A percentile compares a stretch with the other conserved stretches of the same genome.
phyloP scores from a whole-genome alignment of 2,329 filamentous ascomycete genomes.

The Ophiostoma quercus region DNA sequence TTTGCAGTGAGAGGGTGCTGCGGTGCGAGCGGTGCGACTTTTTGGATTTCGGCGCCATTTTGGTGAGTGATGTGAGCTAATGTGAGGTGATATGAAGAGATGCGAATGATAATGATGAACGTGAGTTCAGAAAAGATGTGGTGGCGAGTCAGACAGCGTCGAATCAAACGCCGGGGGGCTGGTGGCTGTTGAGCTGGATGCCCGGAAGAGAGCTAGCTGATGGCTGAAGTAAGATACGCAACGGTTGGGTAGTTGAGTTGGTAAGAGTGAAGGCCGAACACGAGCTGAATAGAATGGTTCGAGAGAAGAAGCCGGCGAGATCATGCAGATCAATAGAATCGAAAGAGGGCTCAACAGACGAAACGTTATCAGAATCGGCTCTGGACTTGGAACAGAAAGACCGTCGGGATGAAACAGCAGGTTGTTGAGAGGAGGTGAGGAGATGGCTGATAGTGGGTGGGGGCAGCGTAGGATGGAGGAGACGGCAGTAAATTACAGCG shows the following conservation, averaged over 20 bases:
- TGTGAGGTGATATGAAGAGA: not conserved
- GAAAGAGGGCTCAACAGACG: not conserved
- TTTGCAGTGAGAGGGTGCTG: constrained; percentile 62
- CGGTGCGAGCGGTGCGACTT: constrained; percentile 46
- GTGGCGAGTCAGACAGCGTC: not conserved
- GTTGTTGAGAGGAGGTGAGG: not conserved
- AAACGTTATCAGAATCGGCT: not conserved
- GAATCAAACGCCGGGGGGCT: not conserved
- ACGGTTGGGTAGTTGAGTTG: not conserved
- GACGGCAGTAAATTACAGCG: not conserved
- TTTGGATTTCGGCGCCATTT: constrained; percentile 42
- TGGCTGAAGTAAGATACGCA: not conserved
- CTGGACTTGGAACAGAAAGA: constrained; percentile 1
- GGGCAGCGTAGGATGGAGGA: constrained; percentile 6
- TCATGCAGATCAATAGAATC: not conserved
- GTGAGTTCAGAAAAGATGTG: not conserved
- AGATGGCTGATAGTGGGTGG: constrained; percentile 3
- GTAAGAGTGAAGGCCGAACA: not conserved
- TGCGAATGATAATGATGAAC: not conserved
- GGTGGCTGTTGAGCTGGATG: not conserved
- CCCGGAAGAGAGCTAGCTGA: not conserved
- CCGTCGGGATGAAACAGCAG: constrained; percentile 4
- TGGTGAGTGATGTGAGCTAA: not conserved
- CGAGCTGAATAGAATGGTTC: not conserved
- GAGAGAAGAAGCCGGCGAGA: not conserved